phyloP scores from a whole-genome alignment of 306 rosid genomes.

The Ochetophila trinervis region DNA sequence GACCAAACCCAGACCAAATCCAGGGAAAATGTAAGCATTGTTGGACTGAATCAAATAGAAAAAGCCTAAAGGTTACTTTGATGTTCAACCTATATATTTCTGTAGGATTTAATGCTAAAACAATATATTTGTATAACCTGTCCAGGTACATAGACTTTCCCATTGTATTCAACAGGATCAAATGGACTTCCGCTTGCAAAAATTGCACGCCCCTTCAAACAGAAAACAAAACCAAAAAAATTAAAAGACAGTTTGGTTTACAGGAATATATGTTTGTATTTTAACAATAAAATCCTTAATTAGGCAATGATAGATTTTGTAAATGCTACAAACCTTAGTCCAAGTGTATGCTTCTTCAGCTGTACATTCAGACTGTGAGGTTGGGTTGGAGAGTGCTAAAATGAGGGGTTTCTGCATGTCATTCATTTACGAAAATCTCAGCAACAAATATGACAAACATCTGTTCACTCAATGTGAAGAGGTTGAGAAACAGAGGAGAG shows the following conservation, averaged over 20 bases:
- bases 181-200: conserved; percentile 96
- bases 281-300: conserved; percentile 9
- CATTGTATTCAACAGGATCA: conserved; percentile 71
- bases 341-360: conserved; percentile 89
- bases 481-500: conserved; percentile 5
- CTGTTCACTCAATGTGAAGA: not conserved
- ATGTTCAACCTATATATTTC: not conserved
- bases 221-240: conserved; percentile 11
- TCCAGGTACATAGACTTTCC: conserved; percentile 65
- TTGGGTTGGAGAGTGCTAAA: conserved; percentile 90
- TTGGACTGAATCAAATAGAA: conserved; percentile 56
- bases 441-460: not conserved
- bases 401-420: conserved; percentile 79
- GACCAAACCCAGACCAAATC: conserved; percentile 78
- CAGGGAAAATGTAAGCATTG: conserved; percentile 95
- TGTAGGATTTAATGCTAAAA: conserved; percentile 4
- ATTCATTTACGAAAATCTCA: conserved; percentile 12
- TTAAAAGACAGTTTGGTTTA: conserved; percentile 2
- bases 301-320: not conserved
- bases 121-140: conserved; percentile 51
- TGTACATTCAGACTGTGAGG: conserved; percentile 91
- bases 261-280: not conserved
- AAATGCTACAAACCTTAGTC: conserved; percentile 54
- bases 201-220: conserved; percentile 71
- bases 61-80: conserved; percentile 6